Evolutionary conservation across 805 yeast genomes (phyloP), one percentile per base, ranked within the genome.

Genomic region (Yarrowia sp.): DNA sequence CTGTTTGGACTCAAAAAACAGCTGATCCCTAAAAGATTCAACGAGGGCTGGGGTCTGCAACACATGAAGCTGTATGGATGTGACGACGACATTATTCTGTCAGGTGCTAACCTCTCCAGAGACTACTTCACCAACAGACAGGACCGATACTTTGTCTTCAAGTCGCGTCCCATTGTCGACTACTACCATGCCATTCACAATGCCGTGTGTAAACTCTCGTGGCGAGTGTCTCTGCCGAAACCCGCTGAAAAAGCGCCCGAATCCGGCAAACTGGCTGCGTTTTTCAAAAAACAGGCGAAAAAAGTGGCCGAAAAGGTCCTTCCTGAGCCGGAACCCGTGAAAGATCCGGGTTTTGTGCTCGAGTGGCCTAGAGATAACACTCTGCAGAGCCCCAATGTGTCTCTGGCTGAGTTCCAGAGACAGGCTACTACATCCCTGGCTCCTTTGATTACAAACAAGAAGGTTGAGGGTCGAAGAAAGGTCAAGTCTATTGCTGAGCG

Each of bases 41-140:
- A 92, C 75, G 99, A 95, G 77, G 92, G 96, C 3, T 80, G 83
- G 70, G 99, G 99, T 0, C 81, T 95, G 61, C 99, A 95, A 75
- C 99, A 95, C 73, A 95, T 95, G 98, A 95, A 95, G 74, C 82
- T 95, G 33, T 95, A 95, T 74, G 99, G 99, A 1, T 86, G 92
- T 71, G 99, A 95, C 74, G 85, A 91, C 71, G 97, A 92, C 72
- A 85, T 95, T 45, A 83, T 95, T 17, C 80, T 95, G 36, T 84
- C 89, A 15, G 99, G 98, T 7, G 99, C 99, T 2, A 95, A 95
- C 72, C 79, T 95, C 55, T 90, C 97, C 0, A 79, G 83, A 41
- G 99, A 95, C 76, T 95, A 95, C 75, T 95, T 95, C 76, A 89
- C 96, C 3, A 88, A 93, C 75, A 84, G 99, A 68, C 99, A 95